A percentile compares a stretch with the other conserved stretches of the same genome.
Conservation (phyloP, 371 early-diverging fungal species). For the Actinomortierella wolfii region DNA sequence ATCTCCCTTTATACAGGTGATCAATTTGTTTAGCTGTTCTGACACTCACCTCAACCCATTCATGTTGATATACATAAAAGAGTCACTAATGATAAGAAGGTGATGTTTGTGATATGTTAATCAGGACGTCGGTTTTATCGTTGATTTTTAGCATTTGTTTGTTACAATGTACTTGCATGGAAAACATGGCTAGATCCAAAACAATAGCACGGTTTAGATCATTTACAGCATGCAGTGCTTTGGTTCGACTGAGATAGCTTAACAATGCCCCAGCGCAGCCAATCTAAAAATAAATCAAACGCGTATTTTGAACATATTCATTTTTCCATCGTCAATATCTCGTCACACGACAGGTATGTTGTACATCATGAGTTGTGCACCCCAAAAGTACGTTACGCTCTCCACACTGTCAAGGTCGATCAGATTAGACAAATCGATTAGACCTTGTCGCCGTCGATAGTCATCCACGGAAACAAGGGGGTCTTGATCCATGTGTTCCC, state of each 20-base stretch:
- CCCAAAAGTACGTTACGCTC: conserved; percentile 46
- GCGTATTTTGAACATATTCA: background rate
- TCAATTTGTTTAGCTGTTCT: background rate
- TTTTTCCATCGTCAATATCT: background rate
- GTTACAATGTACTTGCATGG: conserved; percentile 28
- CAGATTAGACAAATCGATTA: conserved; percentile 55
- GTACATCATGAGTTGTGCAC: background rate
- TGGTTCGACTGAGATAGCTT: conserved; percentile 49
- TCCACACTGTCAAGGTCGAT: conserved; percentile 55
- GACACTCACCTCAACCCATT: conserved; percentile 56
- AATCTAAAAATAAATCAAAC: conserved; percentile 47
- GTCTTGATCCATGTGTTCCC: conserved; percentile 5
- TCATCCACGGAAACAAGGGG: background rate
- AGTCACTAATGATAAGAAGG: conserved; percentile 23
- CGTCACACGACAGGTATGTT: background rate
- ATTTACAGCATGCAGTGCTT: conserved; percentile 28
- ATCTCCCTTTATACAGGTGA: background rate
- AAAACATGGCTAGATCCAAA: conserved; percentile 21
- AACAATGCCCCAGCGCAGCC: conserved; percentile 70
- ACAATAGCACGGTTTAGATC: conserved; percentile 23
- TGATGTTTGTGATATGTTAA: background rate
- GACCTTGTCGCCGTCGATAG: conserved; percentile 32
- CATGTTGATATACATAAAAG: conserved; percentile 58
- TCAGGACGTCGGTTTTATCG: conserved; percentile 9
- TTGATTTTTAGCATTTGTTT: conserved; percentile 14